A percentile compares a stretch with the other conserved stretches of the same genome.
These are phyloP conservation scores for Paragyromitra xinjiangensis DNA, from an alignment of 495 filamentous ascomycete genomes.

Conservation along the genomic window DNA sequence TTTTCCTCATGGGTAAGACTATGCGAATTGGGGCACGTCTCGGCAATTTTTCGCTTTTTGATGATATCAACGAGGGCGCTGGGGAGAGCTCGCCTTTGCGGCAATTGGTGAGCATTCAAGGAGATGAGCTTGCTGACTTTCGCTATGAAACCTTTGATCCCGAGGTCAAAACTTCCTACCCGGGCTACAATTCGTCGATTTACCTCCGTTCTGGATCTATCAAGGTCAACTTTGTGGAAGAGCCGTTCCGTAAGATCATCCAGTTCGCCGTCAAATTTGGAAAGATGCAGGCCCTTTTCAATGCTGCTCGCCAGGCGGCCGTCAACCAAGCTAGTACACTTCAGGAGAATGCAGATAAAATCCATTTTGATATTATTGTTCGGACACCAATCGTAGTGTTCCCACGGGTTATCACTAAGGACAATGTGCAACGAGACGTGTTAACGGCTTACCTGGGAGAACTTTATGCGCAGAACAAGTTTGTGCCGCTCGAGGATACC, in stretches of 20 bases:
- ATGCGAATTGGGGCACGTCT: constrained; percentile 87
- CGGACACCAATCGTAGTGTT: constrained; percentile 97
- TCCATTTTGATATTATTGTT: constrained; percentile 91
- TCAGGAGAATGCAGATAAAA: constrained; percentile 84
- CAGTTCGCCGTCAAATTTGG: constrained; percentile 98
- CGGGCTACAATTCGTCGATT: constrained; percentile 94
- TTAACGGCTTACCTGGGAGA: constrained; percentile 94
- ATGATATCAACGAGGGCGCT: constrained; percentile 94
- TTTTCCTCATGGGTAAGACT: constrained; percentile 82
- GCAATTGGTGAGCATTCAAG: constrained; percentile 90
- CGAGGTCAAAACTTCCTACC: constrained; percentile 72
- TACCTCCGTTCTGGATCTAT: constrained; percentile 89
- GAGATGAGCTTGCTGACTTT: constrained; percentile 96
- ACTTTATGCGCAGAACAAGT: constrained; percentile 94
- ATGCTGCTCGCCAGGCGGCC: constrained; percentile 94
- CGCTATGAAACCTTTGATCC: constrained; percentile 94
- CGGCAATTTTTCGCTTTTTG: constrained; percentile 85
- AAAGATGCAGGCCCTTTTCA: constrained; percentile 99
- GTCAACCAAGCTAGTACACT: constrained; percentile 91
- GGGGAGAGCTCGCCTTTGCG: constrained; percentile 80
- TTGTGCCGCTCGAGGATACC: constrained; percentile 79
- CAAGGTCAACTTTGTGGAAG: constrained; percentile 94
- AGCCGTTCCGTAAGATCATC: constrained; percentile 97
- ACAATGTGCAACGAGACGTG: constrained; percentile 69
- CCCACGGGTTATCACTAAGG: constrained; percentile 71